Conservation (phyloP, 129 eudicot genomes). For the Scalesia atractyloides region DNA sequence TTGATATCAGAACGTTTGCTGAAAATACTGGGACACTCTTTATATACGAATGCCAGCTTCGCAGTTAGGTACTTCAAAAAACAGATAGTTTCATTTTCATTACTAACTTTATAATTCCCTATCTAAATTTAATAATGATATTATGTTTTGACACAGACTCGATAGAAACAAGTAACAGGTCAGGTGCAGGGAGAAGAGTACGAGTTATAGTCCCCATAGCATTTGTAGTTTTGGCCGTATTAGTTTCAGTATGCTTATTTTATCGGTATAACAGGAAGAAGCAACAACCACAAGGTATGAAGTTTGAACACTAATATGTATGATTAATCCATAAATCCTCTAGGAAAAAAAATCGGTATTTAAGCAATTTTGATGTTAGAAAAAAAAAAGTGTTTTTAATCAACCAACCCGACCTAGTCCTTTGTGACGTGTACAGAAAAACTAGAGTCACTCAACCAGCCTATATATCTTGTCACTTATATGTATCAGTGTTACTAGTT, state of each 20-base stretch:
- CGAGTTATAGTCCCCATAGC: constrained; percentile 12
- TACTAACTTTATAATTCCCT: not conserved
- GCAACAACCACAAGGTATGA: constrained; percentile 8
- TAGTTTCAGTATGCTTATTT: constrained; percentile 9
- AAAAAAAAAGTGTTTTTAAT: no score
- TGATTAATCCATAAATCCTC: not conserved
- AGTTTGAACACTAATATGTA: not conserved
- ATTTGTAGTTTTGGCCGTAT: not conserved
- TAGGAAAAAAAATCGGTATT: no score
- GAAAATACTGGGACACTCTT: constrained; percentile 28
- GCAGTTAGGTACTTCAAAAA: constrained; percentile 40
- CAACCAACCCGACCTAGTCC: no score
- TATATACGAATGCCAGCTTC: constrained; percentile 24
- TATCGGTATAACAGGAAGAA: not conserved
- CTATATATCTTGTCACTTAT: no score
- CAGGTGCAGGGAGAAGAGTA: not conserved
- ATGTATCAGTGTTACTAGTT: no score
- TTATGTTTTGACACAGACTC: constrained; percentile 3
- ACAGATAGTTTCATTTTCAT: not conserved
- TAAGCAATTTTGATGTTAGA: no score
- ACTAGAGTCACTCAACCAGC: no score
- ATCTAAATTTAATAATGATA: not conserved
- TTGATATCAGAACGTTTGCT: constrained; percentile 32
- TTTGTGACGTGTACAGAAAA: no score
- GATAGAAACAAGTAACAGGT: not conserved